Percentiles rank a stretch among this genome's conserved stretches.
phyloP scores from a whole-genome alignment of 768 basidiomycete species.

The Suillus plorans region DNA sequence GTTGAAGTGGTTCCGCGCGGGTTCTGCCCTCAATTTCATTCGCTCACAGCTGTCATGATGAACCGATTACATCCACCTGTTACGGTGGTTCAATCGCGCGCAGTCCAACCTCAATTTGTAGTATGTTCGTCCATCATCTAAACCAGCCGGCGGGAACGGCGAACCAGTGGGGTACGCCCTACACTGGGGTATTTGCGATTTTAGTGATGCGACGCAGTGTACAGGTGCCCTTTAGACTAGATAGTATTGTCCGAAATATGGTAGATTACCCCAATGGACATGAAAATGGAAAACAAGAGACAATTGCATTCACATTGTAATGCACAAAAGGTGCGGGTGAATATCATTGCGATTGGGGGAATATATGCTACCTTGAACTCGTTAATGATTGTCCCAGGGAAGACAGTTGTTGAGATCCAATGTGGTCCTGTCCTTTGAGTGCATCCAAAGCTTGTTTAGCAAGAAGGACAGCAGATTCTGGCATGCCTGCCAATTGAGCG shows the following conservation, averaged over 20 bases:
- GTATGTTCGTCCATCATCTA: too few relatives aligned
- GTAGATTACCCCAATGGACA: too few relatives aligned
- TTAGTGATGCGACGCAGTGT: too few relatives aligned
- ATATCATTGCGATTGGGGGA: background rate
- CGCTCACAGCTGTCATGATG: constrained; percentile 48
- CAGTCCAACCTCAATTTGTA: too few relatives aligned
- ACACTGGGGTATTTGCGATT: too few relatives aligned
- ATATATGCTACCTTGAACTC: background rate
- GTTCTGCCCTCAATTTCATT: constrained; percentile 90
- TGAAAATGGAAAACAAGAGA: too few relatives aligned
- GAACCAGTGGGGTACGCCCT: too few relatives aligned
- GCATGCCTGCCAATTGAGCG: constrained; percentile 85
- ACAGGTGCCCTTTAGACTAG: too few relatives aligned
- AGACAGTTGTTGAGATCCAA: constrained; percentile 29
- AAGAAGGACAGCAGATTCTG: constrained; percentile 54
- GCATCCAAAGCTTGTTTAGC: constrained; percentile 55
- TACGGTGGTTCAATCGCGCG: too few relatives aligned
- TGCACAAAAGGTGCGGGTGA: background rate
- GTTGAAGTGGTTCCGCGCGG: constrained; percentile 84
- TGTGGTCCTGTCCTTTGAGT: constrained; percentile 30
- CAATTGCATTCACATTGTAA: background rate
- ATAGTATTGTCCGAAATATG: too few relatives aligned
- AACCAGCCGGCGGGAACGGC: too few relatives aligned
- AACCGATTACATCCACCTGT: background rate
- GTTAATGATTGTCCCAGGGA: constrained; percentile 31